phyloP scores from a whole-genome alignment of 768 basidiomycete species.

The Cystoderma amianthinum region DNA sequence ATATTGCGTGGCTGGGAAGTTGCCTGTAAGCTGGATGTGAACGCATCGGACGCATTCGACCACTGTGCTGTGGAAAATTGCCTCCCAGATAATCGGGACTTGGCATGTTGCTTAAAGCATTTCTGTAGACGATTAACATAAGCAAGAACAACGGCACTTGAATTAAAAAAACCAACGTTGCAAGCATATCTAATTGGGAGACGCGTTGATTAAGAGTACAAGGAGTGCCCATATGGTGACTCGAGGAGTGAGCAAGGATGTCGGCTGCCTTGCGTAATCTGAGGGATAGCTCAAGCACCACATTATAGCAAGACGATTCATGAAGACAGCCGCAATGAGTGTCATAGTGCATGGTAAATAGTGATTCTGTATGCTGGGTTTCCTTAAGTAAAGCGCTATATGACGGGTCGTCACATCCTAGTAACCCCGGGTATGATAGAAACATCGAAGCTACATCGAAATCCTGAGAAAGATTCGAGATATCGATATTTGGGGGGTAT shows the following conservation, averaged over 20 bases:
- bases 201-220: slow-evolving; percentile 29
- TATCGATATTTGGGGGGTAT: slow-evolving; percentile 20
- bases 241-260: slow-evolving; percentile 39
- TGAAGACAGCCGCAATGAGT: slow-evolving; percentile 54
- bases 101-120: slow-evolving; percentile 31
- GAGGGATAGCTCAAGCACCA: slow-evolving; percentile 60
- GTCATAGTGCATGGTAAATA: slow-evolving; percentile 18
- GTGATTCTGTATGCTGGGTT: slow-evolving; percentile 13
- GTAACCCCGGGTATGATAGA: slow-evolving; percentile 22
- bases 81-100: slow-evolving; percentile 17
- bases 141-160: slow-evolving; percentile 2
- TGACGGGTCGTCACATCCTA: slow-evolving; percentile 15
- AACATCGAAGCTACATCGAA: slow-evolving; percentile 37
- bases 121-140: slow-evolving; percentile 17
- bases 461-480: slow-evolving; percentile 23
- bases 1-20: slow-evolving; percentile 6
- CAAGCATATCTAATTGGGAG: slow-evolving; percentile 40
- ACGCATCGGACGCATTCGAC: slow-evolving; percentile 7
- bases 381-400: slow-evolving; percentile 11
- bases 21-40: slow-evolving; percentile 3
- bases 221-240: slow-evolving; percentile 26
- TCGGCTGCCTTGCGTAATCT: slow-evolving; percentile 54
- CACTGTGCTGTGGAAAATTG: slow-evolving; percentile 9
- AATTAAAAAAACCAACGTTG: slow-evolving; percentile 33
- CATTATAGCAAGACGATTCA: slow-evolving; percentile 46